phyloP scores from a whole-genome alignment of 768 basidiomycete species.

The Auriscalpium microsporum region DNA sequence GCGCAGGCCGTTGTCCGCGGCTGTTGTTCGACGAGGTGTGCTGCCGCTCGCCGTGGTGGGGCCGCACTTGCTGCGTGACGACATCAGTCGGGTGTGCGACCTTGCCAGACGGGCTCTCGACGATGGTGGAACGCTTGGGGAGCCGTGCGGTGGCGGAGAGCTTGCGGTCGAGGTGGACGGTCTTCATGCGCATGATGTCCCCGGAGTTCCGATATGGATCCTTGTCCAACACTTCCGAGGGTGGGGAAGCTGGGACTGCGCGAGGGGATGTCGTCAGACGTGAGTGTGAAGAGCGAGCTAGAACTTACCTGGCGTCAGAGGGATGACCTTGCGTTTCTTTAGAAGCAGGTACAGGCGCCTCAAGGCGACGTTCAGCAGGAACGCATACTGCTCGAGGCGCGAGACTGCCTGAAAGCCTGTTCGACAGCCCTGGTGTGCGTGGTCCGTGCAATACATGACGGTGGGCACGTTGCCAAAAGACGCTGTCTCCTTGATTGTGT shows the following conservation, averaged over 20 bases:
- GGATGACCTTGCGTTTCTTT: constrained; percentile 84
- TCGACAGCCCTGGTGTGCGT: constrained; percentile 58
- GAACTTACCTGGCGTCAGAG: constrained; percentile 62
- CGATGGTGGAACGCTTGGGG: constrained; percentile 89
- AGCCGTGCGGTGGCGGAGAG: constrained; percentile 86
- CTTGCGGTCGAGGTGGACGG: constrained; percentile 91
- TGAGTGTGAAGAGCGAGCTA: constrained; percentile 2
- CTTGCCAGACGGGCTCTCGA: constrained; percentile 89
- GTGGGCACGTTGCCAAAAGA: constrained; percentile 70
- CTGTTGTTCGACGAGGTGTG: not conserved
- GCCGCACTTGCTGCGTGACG: constrained; percentile 32
- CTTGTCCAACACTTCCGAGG: constrained; percentile 32
- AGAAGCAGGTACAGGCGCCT: constrained; percentile 80
- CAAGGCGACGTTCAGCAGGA: constrained; percentile 91
- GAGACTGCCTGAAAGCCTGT: constrained; percentile 87
- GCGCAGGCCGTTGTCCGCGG: constrained; percentile 1
- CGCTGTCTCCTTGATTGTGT: constrained; percentile 55
- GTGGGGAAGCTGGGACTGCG: constrained; percentile 22
- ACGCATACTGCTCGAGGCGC: constrained; percentile 94
- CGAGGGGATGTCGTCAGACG: constrained; percentile 17
- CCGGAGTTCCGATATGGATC: constrained; percentile 81
- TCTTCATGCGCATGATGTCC: constrained; percentile 93
- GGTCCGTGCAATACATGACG: constrained; percentile 69
- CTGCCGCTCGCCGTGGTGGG: constrained; percentile 18
- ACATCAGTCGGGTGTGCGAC: constrained; percentile 69